Evolutionary conservation across 345 rosid genomes (phyloP).

Genomic region (Eucalyptus pauciflora): DNA sequence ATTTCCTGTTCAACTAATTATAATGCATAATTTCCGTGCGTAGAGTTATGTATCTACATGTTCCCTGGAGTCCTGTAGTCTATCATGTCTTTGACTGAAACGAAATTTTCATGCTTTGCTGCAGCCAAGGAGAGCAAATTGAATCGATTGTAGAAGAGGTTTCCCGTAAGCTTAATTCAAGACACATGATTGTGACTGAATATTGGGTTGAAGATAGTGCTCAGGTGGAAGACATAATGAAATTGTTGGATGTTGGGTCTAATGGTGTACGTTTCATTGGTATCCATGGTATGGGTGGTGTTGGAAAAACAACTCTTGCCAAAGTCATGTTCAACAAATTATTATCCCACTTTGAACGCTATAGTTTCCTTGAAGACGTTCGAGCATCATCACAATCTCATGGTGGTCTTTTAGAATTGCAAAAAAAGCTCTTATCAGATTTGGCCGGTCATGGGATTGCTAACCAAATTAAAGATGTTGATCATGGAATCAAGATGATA

Average conservation of each 20-base stretch:
- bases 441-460: neutral
- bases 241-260: neutral
- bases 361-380: slow-evolving; percentile 12
- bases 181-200: neutral
- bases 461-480: neutral
- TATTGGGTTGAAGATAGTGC: neutral
- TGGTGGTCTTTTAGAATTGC: neutral
- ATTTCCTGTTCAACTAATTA: neutral
- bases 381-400: neutral
- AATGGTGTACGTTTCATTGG: neutral
- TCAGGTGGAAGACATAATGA: neutral
- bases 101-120: neutral
- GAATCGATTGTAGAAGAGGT: neutral
- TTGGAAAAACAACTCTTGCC: neutral
- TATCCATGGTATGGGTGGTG: neutral
- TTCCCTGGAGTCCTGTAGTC: neutral
- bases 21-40: neutral
- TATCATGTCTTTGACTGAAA: neutral
- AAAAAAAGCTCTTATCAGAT: neutral
- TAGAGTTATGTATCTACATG: neutral
- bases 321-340: neutral
- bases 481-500: neutral
- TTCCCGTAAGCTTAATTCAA: neutral
- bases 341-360: neutral
- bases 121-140: neutral